These are phyloP conservation scores for Talaromyces trachyspermus DNA, from an alignment of 495 filamentous ascomycete genomes.

Conservation along the genomic window DNA sequence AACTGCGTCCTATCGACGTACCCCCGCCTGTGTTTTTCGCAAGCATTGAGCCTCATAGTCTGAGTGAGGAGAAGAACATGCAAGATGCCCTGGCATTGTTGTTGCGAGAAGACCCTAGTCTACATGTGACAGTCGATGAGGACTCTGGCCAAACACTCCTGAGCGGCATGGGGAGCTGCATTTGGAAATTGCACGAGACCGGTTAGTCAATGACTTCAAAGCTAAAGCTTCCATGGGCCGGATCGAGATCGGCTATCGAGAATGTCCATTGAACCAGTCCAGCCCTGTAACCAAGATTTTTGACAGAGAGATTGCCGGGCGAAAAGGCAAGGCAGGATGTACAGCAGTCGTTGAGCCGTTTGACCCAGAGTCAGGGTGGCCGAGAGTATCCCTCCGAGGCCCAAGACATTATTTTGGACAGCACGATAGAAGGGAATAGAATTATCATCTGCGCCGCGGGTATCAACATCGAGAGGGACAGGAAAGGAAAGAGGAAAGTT, in stretches of 20 bases:
- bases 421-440: conserved; percentile 46
- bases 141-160: conserved; percentile 91
- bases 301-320: conserved; percentile 73
- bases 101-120: conserved; percentile 85
- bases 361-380: conserved; percentile 20
- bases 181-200: conserved; percentile 85
- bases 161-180: conserved; percentile 98
- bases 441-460: conserved; percentile 46
- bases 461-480: conserved; percentile 32
- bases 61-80: conserved; percentile 69
- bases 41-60: conserved; percentile 76
- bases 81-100: conserved; percentile 68
- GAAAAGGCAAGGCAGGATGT: conserved; percentile 68
- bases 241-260: conserved; percentile 92
- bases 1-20: conserved; percentile 80
- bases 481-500: conserved; percentile 31
- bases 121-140: conserved; percentile 77
- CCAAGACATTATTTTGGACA: conserved; percentile 21
- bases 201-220: conserved; percentile 82
- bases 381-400: conserved; percentile 11
- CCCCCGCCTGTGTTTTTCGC: conserved; percentile 96
- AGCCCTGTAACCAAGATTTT: conserved; percentile 51
- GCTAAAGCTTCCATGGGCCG: conserved; percentile 84
- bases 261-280: conserved; percentile 55
- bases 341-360: conserved; percentile 59